Conservation (phyloP, 805 yeast genomes). For the Kazachstania kunashirensis region DNA sequence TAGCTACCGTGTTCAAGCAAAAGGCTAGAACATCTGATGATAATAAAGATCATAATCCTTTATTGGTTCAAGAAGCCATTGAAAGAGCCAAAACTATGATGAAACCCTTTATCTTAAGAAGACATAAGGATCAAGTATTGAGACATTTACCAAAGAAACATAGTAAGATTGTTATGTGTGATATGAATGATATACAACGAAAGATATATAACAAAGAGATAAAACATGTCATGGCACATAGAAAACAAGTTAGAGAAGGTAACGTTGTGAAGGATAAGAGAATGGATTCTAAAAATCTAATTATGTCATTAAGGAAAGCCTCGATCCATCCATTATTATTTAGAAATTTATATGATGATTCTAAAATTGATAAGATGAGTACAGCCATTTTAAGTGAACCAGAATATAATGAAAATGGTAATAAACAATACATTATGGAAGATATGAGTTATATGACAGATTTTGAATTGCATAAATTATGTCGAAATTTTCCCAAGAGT, state of each 20-base stretch:
- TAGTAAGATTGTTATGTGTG: constrained; percentile 57
- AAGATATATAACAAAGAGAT: constrained; percentile 55
- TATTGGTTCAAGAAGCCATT: constrained; percentile 84
- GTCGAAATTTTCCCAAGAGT: constrained; percentile 63
- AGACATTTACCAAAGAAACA: constrained; percentile 76
- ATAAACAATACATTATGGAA: constrained; percentile 66
- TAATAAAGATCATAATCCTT: constrained; percentile 55
- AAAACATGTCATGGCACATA: constrained; percentile 30
- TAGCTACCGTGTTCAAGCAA: constrained; percentile 77
- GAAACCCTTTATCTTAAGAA: constrained; percentile 92
- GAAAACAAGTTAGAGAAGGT: constrained; percentile 2
- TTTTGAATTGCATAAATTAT: constrained; percentile 69
- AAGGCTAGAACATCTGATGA: constrained; percentile 60
- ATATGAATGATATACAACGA: constrained; percentile 44
- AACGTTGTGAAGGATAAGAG: constrained; percentile 27
- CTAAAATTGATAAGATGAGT: constrained; percentile 55
- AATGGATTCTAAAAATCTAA: constrained; percentile 44
- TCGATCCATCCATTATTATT: constrained; percentile 86
- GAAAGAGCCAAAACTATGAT: constrained; percentile 93
- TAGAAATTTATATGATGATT: constrained; percentile 53
- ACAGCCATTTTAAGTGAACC: constrained; percentile 72
- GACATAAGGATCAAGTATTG: constrained; percentile 86
- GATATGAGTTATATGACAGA: constrained; percentile 96
- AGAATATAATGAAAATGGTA: constrained; percentile 62
- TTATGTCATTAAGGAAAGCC: constrained; percentile 87